Percentiles rank a stretch among this genome's conserved stretches.
Conservation (phyloP, 805 yeast genomes). For the Candida pini region DNA sequence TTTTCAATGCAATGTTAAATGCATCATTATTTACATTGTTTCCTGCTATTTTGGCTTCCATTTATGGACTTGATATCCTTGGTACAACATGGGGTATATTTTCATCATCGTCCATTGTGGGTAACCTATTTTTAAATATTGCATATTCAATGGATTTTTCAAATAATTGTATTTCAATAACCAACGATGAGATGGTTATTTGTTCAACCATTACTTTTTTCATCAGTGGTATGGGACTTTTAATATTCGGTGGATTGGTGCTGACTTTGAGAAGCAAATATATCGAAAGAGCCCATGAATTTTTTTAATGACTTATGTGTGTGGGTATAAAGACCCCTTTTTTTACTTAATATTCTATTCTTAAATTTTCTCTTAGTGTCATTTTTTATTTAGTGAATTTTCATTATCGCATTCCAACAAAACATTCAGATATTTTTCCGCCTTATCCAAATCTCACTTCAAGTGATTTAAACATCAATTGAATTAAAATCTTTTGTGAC, state of each 20-base stretch:
- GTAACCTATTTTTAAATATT: conserved; percentile 43
- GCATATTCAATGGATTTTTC: conserved; percentile 67
- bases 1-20: conserved; percentile 32
- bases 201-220: conserved; percentile 30
- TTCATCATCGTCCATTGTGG: conserved; percentile 64
- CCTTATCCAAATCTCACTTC: no score
- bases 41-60: conserved; percentile 76
- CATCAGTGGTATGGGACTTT: conserved; percentile 20
- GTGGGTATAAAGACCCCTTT: no score
- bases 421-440: no score
- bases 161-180: conserved; percentile 22
- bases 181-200: conserved; percentile 21
- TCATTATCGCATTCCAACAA: no score
- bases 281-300: conserved; percentile 20
- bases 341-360: no score
- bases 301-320: conserved; percentile 14
- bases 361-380: not conserved
- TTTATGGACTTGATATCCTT: conserved; percentile 84
- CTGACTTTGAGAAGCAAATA: conserved; percentile 18
- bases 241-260: conserved; percentile 20
- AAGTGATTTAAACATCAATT: no score
- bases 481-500: no score
- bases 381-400: conserved; percentile 1
- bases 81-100: conserved; percentile 93
- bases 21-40: conserved; percentile 83